phyloP scores from a whole-genome alignment of 495 filamentous ascomycete species.

The Neurospora hispaniola region DNA sequence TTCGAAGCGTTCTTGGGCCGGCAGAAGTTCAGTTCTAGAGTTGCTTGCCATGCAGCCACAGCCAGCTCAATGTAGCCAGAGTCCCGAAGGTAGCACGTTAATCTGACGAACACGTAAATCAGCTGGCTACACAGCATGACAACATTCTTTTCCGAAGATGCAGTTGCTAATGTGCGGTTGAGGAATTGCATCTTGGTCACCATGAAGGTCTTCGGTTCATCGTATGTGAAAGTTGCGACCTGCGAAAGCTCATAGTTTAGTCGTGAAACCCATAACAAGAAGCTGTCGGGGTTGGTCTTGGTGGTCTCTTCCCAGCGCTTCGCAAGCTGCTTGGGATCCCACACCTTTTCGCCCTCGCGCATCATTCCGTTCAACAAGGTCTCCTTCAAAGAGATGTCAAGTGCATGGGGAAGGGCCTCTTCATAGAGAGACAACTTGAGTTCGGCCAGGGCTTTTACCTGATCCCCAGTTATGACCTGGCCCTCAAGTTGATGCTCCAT shows the following conservation, averaged over 20 bases:
- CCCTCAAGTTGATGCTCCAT: constrained; percentile 14
- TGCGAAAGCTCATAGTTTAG: constrained; percentile 66
- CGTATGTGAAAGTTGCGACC: constrained; percentile 57
- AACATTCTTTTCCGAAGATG: constrained; percentile 10
- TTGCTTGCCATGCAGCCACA: constrained; percentile 71
- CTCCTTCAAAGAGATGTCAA: constrained; percentile 34
- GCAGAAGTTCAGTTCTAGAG: constrained; percentile 65
- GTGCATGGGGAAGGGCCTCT: constrained; percentile 54
- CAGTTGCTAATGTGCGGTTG: constrained; percentile 22
- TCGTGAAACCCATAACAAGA: constrained; percentile 62
- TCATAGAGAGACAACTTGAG: constrained; percentile 75
- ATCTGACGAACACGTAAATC: constrained; percentile 62
- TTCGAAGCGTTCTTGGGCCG: constrained; percentile 24
- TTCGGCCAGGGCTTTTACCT: constrained; percentile 52
- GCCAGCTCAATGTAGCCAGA: constrained; percentile 72
- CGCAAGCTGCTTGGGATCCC: constrained; percentile 54
- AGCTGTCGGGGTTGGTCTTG: constrained; percentile 44
- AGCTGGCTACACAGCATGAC: constrained; percentile 35
- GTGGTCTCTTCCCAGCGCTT: constrained; percentile 55
- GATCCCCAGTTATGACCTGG: constrained; percentile 6
- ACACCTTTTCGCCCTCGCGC: constrained; percentile 58
- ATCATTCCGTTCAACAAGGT: constrained; percentile 55
- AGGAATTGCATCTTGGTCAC: constrained; percentile 44
- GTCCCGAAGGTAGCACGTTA: constrained; percentile 64
- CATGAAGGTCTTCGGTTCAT: constrained; percentile 48